These are phyloP conservation scores for Alternaria tenuissima DNA, from an alignment of 2,329 filamentous ascomycete species.

Conservation along the genomic window DNA sequence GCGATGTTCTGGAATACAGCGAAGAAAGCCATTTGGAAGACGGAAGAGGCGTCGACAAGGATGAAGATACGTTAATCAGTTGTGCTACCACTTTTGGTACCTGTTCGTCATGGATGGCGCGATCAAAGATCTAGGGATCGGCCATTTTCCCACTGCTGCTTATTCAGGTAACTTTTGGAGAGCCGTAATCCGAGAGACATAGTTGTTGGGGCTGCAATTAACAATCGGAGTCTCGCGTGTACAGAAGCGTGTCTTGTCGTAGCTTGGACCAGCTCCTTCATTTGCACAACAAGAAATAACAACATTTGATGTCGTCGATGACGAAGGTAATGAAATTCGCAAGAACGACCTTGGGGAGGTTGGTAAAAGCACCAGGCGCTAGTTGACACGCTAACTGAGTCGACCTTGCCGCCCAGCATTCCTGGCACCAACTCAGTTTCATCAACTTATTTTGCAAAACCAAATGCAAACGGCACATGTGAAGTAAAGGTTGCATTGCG, in stretches of 20 bases:
- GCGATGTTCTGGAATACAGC: neutral
- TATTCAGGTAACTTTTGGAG: too few relatives aligned
- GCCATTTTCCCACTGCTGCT: too few relatives aligned
- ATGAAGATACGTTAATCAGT: neutral
- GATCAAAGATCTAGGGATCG: neutral
- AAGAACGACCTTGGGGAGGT: neutral
- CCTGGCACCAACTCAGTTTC: neutral
- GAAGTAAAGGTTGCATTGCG: neutral
- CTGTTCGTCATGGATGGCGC: neutral
- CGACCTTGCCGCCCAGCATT: neutral
- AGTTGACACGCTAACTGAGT: neutral
- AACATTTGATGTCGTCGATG: neutral
- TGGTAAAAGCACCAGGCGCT: constrained; percentile 1
- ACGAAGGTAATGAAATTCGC: neutral
- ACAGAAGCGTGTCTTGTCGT: neutral
- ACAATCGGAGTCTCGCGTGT: neutral
- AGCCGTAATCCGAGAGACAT: neutral
- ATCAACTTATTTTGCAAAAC: neutral
- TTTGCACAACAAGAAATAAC: neutral
- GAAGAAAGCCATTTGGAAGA: neutral
- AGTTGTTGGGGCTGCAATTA: neutral
- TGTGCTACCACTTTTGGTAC: neutral
- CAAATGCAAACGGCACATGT: neutral
- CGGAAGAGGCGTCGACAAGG: neutral
- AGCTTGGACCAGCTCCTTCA: neutral